Base-by-base conservation (phyloP, 1,139 yeast genomes). In the Candida dubliniensis region DNA sequence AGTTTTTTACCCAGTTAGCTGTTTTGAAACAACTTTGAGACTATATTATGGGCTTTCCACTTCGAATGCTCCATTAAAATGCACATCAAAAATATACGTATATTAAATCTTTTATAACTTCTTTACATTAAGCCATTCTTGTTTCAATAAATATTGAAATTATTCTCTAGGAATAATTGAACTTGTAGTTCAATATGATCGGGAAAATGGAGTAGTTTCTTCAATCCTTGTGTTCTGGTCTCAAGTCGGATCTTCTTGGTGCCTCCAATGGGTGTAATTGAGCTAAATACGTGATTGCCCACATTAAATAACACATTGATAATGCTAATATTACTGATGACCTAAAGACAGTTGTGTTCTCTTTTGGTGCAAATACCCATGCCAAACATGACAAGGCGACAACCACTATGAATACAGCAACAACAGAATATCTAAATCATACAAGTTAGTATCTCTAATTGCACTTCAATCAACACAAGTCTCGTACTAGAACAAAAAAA, bases 251-350 rank as follows among this genome's bases (percentile, higher is more conserved):
- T 56, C 93, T 80, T 63, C 84, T 82, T 38, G 95, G 95, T 26
- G 79, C 86, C 44, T 84, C 89, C 57, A 86, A 71, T n/a, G 95
- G 95, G 63, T 86, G 93, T 47, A 86, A 69, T 58, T 86, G 95
- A 30, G 84, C 81, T 53, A 88, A 68, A 58, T 87, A 88, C 7
- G 96, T 88, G 54, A 88, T 82, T 26, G 96, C 96, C 96, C 96
- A 89, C 96, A 90, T 87, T 59, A 90, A 74, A 64, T 79, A 90
- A 74, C 90, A 86, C 96, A 90, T 87, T 18, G 95, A 82, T 59
- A 91, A 66, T 3, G 91, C 80, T 52, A 91, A 74, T 44, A 85
- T 83, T 40, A 90, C 81, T 10, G 96, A 87, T 44, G 96, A 87
- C 69, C 97, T 81, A 95, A 96, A 90, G 37, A 91, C 97, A 30